Percentiles rank a stretch among this genome's conserved stretches.
Conservation (phyloP, 192 early-diverging fungal genomes). For the Kappamyces sp. region DNA sequence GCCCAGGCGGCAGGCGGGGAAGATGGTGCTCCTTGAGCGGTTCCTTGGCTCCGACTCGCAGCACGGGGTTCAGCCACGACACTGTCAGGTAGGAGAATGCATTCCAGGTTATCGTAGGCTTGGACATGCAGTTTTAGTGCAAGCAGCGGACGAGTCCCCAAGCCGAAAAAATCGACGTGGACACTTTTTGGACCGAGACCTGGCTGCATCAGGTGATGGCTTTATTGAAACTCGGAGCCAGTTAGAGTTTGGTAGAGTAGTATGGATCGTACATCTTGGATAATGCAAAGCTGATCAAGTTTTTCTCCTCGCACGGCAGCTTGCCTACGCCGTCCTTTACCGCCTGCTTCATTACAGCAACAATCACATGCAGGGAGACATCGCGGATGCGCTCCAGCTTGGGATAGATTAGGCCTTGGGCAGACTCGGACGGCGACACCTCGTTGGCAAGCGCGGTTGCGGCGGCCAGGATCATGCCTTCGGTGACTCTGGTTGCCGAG, state of each 20-base stretch:
- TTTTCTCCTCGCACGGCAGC: slow-evolving; percentile 2
- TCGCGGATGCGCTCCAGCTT: slow-evolving; percentile 79
- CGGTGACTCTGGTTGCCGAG: slow-evolving; percentile 62
- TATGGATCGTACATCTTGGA: slow-evolving; percentile 26
- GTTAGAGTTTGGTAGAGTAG: background rate
- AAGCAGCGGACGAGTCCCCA: too few relatives aligned
- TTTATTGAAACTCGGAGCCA: too few relatives aligned
- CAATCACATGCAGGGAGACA: slow-evolving; percentile 72
- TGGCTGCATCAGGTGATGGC: too few relatives aligned
- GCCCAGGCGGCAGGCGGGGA: too few relatives aligned
- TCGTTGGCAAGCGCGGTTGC: slow-evolving; percentile 73
- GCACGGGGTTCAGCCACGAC: slow-evolving; percentile 9
- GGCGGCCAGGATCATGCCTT: slow-evolving; percentile 74
- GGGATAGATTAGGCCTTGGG: slow-evolving; percentile 75
- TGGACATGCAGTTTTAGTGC: too few relatives aligned
- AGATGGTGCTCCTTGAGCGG: background rate
- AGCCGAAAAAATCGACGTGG: too few relatives aligned
- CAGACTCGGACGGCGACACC: slow-evolving; percentile 62
- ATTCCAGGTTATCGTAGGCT: background rate
- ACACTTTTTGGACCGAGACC: too few relatives aligned
- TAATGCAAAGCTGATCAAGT: slow-evolving; percentile 18
- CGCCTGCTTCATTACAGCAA: slow-evolving; percentile 59
- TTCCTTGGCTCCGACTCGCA: background rate
- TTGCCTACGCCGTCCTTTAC: slow-evolving; percentile 29
- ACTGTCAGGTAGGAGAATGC: background rate